Percentiles rank a stretch among this genome's conserved stretches.
Conservation (phyloP, 2,329 filamentous ascomycete species). For the Paradendryphiella salina region DNA sequence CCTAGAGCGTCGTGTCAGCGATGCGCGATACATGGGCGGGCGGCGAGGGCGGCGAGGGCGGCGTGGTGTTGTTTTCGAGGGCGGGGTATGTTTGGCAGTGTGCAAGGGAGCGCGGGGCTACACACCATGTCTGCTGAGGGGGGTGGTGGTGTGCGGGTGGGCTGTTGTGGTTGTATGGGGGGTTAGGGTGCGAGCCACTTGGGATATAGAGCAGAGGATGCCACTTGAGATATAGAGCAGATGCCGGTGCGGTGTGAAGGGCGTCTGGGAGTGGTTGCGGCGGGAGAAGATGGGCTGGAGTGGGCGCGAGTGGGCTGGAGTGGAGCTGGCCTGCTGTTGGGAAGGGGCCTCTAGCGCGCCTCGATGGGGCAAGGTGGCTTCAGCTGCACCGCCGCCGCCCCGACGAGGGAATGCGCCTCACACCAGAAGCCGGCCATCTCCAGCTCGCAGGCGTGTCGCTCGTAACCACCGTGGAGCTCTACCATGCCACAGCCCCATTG, state of each 20-base stretch:
- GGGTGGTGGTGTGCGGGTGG: slow-evolving; percentile 9
- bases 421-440: background rate
- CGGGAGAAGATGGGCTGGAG: slow-evolving; percentile 31
- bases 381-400: slow-evolving; percentile 9
- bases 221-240: slow-evolving; percentile 19
- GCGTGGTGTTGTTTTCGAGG: slow-evolving; percentile 41
- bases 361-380: slow-evolving; percentile 16
- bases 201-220: background rate
- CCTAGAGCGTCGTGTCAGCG: slow-evolving; percentile 59
- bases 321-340: slow-evolving; percentile 24
- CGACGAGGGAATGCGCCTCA: slow-evolving; percentile 12
- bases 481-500: slow-evolving; percentile 40
- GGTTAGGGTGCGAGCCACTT: slow-evolving; percentile 2
- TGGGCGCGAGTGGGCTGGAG: slow-evolving; percentile 28
- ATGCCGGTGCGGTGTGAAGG: slow-evolving; percentile 23
- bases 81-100: slow-evolving; percentile 41
- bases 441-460: background rate
- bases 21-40: background rate
- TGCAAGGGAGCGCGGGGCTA: slow-evolving; percentile 32
- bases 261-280: slow-evolving; percentile 33
- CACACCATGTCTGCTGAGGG: slow-evolving; percentile 47
- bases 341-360: slow-evolving; percentile 19
- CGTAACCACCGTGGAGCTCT: slow-evolving; percentile 9
- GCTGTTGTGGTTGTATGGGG: background rate
- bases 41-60: slow-evolving; percentile 5